Evolutionary conservation across 805 yeast genomes (phyloP).

Genomic region (Cyberlindnera euphorbiae): DNA sequence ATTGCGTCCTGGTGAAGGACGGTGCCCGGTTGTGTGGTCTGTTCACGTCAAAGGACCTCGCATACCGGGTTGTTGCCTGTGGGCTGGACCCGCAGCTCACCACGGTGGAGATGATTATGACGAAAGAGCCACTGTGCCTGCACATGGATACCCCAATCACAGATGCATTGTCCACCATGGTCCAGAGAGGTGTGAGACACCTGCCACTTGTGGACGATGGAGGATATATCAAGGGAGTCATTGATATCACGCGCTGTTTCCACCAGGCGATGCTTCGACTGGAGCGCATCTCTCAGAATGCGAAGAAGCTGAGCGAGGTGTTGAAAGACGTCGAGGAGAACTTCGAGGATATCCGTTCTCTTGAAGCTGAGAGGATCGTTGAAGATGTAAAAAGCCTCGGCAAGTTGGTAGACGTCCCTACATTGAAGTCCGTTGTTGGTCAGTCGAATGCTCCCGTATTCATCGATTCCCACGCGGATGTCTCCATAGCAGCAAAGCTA

Average conservation of each 20-base stretch:
- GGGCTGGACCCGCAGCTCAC: conserved; percentile 27
- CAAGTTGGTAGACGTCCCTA: conserved; percentile 39
- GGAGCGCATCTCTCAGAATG: conserved; percentile 36
- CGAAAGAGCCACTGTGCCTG: conserved; percentile 33
- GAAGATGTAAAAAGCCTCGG: conserved; percentile 34
- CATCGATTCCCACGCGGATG: conserved; percentile 34
- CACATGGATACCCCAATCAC: conserved; percentile 35
- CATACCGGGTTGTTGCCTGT: conserved; percentile 35
- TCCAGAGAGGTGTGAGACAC: conserved; percentile 37
- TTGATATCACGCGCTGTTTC: conserved; percentile 43
- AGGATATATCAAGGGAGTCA: conserved; percentile 36
- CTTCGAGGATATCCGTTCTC: conserved; percentile 22
- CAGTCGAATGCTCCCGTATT: conserved; percentile 27
- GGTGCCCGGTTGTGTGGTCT: conserved; percentile 32
- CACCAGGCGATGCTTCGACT: conserved; percentile 41
- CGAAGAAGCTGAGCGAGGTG: conserved; percentile 28
- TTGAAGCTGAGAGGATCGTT: conserved; percentile 23
- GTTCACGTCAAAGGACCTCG: conserved; percentile 43
- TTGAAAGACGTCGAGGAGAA: conserved; percentile 28
- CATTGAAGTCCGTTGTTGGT: conserved; percentile 25
- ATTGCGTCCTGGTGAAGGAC: conserved; percentile 37
- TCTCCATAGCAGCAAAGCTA: conserved; percentile 34
- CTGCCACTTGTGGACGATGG: conserved; percentile 36
- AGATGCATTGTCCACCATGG: conserved; percentile 40
- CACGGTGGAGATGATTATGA: conserved; percentile 35